These are phyloP conservation scores for Fusarium caatingaense DNA, from an alignment of 2,329 filamentous ascomycete species.

Conservation along the genomic window DNA sequence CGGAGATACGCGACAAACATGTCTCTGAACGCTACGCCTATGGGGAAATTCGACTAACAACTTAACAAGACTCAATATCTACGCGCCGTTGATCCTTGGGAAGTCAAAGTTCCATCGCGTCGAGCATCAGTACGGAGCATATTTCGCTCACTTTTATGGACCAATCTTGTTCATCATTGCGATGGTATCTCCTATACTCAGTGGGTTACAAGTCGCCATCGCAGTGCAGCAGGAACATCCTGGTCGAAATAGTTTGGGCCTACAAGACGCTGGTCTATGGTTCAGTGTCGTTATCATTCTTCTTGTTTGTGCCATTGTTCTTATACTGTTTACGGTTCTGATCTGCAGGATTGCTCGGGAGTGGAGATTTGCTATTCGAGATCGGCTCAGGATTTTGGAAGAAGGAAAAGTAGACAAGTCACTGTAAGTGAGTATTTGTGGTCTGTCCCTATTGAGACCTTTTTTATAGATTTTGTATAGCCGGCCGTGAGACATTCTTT, in stretches of 20 bases:
- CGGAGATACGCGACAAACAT: not conserved
- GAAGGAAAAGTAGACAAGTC: not conserved
- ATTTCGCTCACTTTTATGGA: not conserved
- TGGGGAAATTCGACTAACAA: not conserved
- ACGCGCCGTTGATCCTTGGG: not conserved
- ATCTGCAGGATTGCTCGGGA: not conserved
- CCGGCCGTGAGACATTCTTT: not conserved
- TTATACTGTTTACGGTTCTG: not conserved
- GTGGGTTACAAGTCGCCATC: not conserved
- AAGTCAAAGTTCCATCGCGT: not conserved
- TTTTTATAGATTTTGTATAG: not conserved
- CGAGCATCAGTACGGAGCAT: not conserved
- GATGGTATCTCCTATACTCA: not conserved
- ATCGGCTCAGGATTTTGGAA: not conserved
- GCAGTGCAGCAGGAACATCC: not conserved
- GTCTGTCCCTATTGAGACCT: not conserved
- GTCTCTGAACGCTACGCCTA: not conserved
- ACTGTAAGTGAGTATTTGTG: not conserved
- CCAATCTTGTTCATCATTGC: not conserved
- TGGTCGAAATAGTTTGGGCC: not conserved
- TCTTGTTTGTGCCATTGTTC: not conserved
- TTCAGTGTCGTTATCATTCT: not conserved
- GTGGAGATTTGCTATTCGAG: not conserved
- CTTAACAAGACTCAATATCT: not conserved
- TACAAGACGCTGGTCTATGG: not conserved